Evolutionary conservation across 257 asterid genomes (phyloP).

Genomic region (Penstemon davidsonii): DNA sequence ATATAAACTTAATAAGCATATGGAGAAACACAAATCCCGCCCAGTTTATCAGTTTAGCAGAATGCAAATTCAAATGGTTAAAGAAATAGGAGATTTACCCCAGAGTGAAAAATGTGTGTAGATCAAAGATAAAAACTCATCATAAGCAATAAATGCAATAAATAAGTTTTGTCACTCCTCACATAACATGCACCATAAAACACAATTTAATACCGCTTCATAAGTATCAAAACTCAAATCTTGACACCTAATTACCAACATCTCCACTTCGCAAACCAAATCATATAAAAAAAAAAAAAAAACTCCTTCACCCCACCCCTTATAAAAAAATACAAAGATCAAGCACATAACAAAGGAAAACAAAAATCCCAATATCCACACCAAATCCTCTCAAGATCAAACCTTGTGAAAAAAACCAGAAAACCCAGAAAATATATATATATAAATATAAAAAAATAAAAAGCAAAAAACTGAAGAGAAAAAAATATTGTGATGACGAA

Average conservation of each 20-base stretch:
- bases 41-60: background rate
- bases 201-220: background rate
- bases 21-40: background rate
- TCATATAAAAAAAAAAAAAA: background rate
- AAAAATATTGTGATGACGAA: background rate
- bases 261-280: background rate
- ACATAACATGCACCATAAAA: background rate
- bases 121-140: background rate
- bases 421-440: background rate
- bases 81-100: background rate
- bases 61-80: too few species aligned
- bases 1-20: too few species aligned
- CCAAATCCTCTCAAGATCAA: background rate
- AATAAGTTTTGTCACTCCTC: background rate
- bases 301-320: background rate
- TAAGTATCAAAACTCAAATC: slow-evolving; percentile 1
- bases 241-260: background rate
- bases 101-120: background rate
- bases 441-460: background rate
- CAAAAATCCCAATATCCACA: background rate
- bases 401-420: slow-evolving; percentile 13
- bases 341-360: slow-evolving; percentile 3
- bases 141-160: background rate
- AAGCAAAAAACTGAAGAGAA: background rate
- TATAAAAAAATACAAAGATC: slow-evolving; percentile 8